Evolutionary conservation across 192 early-diverging fungal genomes (phyloP), one percentile per base, ranked within the genome.

Genomic region (Coemansia sp.): DNA sequence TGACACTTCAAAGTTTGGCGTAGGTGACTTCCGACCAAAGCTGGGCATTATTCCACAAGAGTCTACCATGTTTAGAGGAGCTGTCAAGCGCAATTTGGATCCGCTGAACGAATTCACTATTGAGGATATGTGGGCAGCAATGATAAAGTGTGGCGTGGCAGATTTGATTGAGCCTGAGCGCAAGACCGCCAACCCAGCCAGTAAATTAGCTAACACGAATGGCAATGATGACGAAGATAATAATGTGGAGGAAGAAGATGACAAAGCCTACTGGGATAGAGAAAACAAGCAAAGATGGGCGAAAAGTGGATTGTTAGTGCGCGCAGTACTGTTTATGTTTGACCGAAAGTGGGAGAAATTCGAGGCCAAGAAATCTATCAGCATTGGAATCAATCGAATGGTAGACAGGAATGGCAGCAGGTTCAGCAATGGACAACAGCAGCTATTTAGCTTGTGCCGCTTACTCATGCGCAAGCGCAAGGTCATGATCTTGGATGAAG

Each of bases 31-130:
- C 77, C 52, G 73, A 55, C 73, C 84, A 2, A 73, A 71, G 38
- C 62, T 91, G 31, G 84, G 88, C 18, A 89, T 89, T 33, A 89
- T 91, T 44, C 90, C 90, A 1, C 90, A 91, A 67, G 91, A 93
- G 31, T 84, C 90, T 0, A 78, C 85, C 6, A 63, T 91, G 29
- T 89, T 91, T 64, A 75, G 79, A 33, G 92, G 92, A 5, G 86
- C 91, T 0, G 38, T 86, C 16, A 79, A 81, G 5, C 78, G 84
- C 20, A 94, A 94, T 68, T 70, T 95, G 31, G 93, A 93, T 68
- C 90, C 89, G 5, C 74, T 88, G 22, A 34, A 64, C 11, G 61
- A 70, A 42, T 77, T 87, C 63, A 62, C 73, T 0, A 89, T 92
- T 63, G 75, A 79, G 9, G 86, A 85, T 12, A 65, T 94, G 38